Base-by-base conservation (phyloP, 352 stramenopile genomes). In the Thraustotheca clavata region DNA sequence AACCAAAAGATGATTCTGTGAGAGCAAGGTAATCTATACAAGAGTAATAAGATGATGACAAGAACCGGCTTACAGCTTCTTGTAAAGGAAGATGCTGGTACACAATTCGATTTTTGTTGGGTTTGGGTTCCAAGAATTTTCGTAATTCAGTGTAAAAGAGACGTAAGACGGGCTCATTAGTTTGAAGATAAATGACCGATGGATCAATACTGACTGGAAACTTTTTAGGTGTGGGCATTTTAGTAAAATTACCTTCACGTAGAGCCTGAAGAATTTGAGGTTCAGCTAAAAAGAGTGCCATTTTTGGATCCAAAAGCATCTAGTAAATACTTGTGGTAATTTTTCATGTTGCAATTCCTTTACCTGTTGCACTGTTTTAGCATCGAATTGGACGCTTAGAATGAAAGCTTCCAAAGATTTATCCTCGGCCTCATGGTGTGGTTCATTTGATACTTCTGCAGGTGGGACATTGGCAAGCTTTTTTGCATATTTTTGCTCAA, bases 141-240 rank as follows among this genome's bases (percentile, higher is more conserved):
- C 38, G 34, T 27, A 63, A 20, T 29, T 63, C 55, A n/a, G 55
- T 52, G 55, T 63, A 63, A 52, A 63, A 63, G 35, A 63, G 55
- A 20, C 55, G 55, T 41, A 63, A 41, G 3, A 63, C 55, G 7
- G 55, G 55, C 29, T 63, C 55, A 27, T 16, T 40, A 8, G 55
- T 63, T 32, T 63, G 55, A 20, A 63, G 55, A 29, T 63, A 63
- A n/a, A 63, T 63, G 8, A 52, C 55, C 22, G 55, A 63, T 31
- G 55, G 55, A 20, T 63, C 55, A 14, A 63, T 29, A 31, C 55
- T 63, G 26, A 63, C 55, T 63, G 40, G 5, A 34, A 2, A 2
- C 3, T 50, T 24, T 29, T 49, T 18, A 4, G 43, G 18, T 11
- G n/a, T n/a, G n/a, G n/a, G 43, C 7, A 3, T 18, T 27, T 40